phyloP scores from a whole-genome alignment of 2,329 filamentous ascomycete species.

The Fusarium brachygibbosum region DNA sequence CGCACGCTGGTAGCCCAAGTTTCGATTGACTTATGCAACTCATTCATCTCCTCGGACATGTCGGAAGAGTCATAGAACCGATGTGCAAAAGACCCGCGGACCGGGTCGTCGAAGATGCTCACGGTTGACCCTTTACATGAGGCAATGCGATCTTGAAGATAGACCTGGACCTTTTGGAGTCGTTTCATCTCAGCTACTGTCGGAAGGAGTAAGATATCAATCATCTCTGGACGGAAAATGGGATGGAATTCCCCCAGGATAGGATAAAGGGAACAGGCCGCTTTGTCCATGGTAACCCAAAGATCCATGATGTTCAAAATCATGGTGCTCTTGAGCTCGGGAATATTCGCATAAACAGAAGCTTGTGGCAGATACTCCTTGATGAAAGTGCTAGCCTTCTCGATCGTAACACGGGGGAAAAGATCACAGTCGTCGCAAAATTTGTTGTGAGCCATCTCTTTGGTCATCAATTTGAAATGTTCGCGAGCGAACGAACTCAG shows the following conservation, averaged over 20 bases:
- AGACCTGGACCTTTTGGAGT: slow-evolving; percentile 40
- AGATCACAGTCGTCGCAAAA: slow-evolving; percentile 18
- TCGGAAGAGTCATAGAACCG: slow-evolving; percentile 46
- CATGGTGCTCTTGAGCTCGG: slow-evolving; percentile 41
- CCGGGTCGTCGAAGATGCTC: slow-evolving; percentile 46
- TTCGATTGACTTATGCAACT: slow-evolving; percentile 46
- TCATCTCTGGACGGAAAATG: slow-evolving; percentile 42
- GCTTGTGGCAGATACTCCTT: slow-evolving; percentile 27
- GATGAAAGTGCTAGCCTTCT: slow-evolving; percentile 12
- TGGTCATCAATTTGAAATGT: slow-evolving; percentile 34
- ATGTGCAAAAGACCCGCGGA: slow-evolving; percentile 48
- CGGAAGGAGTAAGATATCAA: slow-evolving; percentile 39
- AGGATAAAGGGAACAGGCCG: slow-evolving; percentile 39
- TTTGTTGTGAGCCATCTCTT: slow-evolving; percentile 10
- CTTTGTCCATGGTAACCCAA: slow-evolving; percentile 43
- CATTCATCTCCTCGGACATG: slow-evolving; percentile 25
- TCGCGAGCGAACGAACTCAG: slow-evolving; percentile 24
- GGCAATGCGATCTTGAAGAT: slow-evolving; percentile 37
- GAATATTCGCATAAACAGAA: slow-evolving; percentile 27
- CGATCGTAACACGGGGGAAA: slow-evolving; percentile 2
- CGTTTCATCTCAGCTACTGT: slow-evolving; percentile 37
- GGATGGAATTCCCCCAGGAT: slow-evolving; percentile 42
- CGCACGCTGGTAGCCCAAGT: slow-evolving; percentile 31
- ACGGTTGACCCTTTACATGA: slow-evolving; percentile 21
- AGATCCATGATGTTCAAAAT: slow-evolving; percentile 46